Percentiles rank a stretch among this genome's conserved stretches.
Evolutionary conservation across 2,329 filamentous ascomycete genomes (phyloP).

Genomic region (Microcera coccophila): DNA sequence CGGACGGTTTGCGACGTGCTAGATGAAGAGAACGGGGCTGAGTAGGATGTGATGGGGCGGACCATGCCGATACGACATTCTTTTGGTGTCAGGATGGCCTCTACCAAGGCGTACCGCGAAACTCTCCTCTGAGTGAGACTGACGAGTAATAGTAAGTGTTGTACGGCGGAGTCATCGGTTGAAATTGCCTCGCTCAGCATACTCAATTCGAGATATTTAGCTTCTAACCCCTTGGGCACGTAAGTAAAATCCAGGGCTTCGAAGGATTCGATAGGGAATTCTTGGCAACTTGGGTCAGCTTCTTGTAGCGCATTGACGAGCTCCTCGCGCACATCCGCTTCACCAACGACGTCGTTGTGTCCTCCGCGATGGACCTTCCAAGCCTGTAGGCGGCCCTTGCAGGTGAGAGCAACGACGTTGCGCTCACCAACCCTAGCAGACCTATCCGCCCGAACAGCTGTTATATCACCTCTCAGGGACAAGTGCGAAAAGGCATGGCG

Average conservation of each 20-base stretch:
- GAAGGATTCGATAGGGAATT: slow-evolving; percentile 56
- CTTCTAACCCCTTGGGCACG: slow-evolving; percentile 51
- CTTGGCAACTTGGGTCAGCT: slow-evolving; percentile 45
- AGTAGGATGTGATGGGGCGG: slow-evolving; percentile 64
- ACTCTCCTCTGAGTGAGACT: slow-evolving; percentile 50
- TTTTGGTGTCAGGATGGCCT: slow-evolving; percentile 58
- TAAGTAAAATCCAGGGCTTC: slow-evolving; percentile 79
- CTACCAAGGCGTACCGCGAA: slow-evolving; percentile 70
- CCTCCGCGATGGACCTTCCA: slow-evolving; percentile 91
- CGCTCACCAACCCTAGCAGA: slow-evolving; percentile 75
- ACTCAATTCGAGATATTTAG: slow-evolving; percentile 48
- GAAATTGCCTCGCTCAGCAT: slow-evolving; percentile 48
- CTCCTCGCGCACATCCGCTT: slow-evolving; percentile 64
- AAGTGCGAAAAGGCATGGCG: slow-evolving; percentile 70
- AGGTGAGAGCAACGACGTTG: slow-evolving; percentile 75
- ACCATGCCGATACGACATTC: slow-evolving; percentile 59
- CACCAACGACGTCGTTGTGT: slow-evolving; percentile 69
- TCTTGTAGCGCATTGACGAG: slow-evolving; percentile 61
- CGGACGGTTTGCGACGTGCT: slow-evolving; percentile 35
- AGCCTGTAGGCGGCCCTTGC: slow-evolving; percentile 71
- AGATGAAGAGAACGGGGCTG: slow-evolving; percentile 45
- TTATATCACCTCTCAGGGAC: slow-evolving; percentile 70
- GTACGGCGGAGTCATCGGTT: slow-evolving; percentile 48
- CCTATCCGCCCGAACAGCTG: slow-evolving; percentile 71
- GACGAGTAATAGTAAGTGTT: slow-evolving; percentile 60